Conservation (phyloP, 345 rosid genomes). For the Eucalyptus microcorys region DNA sequence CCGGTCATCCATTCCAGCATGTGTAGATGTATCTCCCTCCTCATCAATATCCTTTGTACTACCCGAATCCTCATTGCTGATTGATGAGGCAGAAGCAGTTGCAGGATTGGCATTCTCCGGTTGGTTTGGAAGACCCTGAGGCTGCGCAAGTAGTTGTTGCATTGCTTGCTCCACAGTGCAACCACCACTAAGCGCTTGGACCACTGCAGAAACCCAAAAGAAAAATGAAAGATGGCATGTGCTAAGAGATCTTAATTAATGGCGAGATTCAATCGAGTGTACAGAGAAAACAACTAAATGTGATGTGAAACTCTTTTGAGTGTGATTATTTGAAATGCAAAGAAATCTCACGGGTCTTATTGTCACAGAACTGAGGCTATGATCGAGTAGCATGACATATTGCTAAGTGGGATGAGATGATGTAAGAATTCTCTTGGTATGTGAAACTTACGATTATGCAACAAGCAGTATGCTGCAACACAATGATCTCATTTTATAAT, state of each 20-base stretch:
- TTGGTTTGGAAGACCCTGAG: neutral
- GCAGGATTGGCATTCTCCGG: neutral
- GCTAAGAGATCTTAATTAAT: neutral
- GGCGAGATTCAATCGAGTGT: neutral
- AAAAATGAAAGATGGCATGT: neutral
- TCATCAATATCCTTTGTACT: neutral
- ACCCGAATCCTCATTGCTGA: neutral
- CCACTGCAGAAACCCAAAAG: slow-evolving; percentile 16
- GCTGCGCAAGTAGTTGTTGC: slow-evolving; percentile 28
- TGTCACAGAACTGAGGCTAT: neutral
- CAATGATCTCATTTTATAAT: neutral
- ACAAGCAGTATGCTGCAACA: neutral
- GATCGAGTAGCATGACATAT: neutral
- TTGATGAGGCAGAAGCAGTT: neutral
- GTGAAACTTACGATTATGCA: neutral
- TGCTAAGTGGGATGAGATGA: neutral
- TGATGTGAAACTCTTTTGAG: neutral
- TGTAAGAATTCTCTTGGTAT: neutral
- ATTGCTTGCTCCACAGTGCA: slow-evolving; percentile 34
- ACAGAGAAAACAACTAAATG: neutral
- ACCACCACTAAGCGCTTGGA: slow-evolving; percentile 41
- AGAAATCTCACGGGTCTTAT: neutral
- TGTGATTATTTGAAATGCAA: neutral
- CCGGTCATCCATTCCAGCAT: slow-evolving; percentile 14
- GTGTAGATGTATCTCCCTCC: slow-evolving; percentile 4